These are phyloP conservation scores for Sanghuangporus sanghuang DNA, from an alignment of 1,284 basidiomycete species.

Conservation along the genomic window DNA sequence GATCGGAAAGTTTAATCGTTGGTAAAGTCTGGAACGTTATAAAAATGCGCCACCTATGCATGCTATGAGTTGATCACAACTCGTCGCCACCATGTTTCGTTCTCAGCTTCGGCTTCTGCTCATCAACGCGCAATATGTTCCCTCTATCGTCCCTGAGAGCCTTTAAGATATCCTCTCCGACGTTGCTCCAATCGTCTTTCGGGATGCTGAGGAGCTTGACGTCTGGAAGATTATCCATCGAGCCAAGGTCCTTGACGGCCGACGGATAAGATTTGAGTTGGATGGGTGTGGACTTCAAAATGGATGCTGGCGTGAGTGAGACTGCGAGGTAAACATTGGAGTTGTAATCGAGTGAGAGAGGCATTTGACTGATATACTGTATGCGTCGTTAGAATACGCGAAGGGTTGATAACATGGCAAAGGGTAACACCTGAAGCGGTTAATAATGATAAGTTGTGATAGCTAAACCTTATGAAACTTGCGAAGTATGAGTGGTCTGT, in stretches of 20 bases:
- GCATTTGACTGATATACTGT: background rate
- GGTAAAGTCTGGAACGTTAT: background rate
- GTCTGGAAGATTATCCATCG: constrained; percentile 27
- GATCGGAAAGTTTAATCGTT: no score
- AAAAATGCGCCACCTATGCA: background rate
- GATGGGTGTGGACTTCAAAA: constrained; percentile 22
- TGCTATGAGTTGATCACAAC: background rate
- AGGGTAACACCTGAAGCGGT: background rate
- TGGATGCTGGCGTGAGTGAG: constrained; percentile 24
- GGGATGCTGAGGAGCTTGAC: constrained; percentile 30
- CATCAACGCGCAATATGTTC: constrained; percentile 28
- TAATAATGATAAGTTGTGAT: no score
- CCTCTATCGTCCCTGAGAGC: constrained; percentile 20
- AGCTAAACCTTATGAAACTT: no score
- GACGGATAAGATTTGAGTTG: constrained; percentile 21
- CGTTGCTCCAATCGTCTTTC: constrained; percentile 23
- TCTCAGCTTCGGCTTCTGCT: constrained; percentile 26
- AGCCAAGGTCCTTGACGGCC: constrained; percentile 23
- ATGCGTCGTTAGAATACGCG: background rate
- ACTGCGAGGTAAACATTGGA: constrained; percentile 27
- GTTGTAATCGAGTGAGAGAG: constrained; percentile 20
- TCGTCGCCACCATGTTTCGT: constrained; percentile 23
- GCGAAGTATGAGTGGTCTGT: no score
- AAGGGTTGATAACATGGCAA: background rate
- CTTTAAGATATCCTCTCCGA: constrained; percentile 21